Conservation (phyloP, 441 rosid species). For the Pelargonium australe region DNA sequence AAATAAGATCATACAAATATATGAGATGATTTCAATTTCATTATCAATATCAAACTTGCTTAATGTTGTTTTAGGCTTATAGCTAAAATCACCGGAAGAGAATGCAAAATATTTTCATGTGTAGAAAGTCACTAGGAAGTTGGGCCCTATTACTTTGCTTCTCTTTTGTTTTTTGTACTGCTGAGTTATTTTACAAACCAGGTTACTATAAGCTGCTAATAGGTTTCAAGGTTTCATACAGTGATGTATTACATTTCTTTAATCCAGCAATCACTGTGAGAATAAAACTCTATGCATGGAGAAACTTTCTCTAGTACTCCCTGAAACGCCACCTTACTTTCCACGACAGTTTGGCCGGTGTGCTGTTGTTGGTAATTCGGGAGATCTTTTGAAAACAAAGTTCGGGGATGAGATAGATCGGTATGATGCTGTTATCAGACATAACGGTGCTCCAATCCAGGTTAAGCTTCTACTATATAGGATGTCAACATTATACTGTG, state of each 20-base stretch:
- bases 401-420: constrained; percentile 89
- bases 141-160: neutral
- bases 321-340: constrained; percentile 70
- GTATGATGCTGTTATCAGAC: constrained; percentile 77
- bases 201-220: constrained; percentile 1
- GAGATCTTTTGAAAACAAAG: constrained; percentile 83
- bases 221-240: constrained; percentile 3
- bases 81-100: too few species aligned
- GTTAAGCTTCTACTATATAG: constrained; percentile 28
- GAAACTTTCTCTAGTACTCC: constrained; percentile 78
- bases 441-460: constrained; percentile 92
- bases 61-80: too few species aligned
- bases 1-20: neutral
- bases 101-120: neutral
- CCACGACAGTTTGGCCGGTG: constrained; percentile 79
- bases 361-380: constrained; percentile 95
- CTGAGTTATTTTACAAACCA: constrained; percentile 10
- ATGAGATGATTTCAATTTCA: neutral
- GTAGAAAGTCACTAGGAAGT: neutral
- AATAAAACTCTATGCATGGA: constrained; percentile 69
- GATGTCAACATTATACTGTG: constrained; percentile 8
- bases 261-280: constrained; percentile 68
- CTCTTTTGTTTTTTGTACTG: neutral
- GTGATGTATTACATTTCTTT: constrained; percentile 19
- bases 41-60: too few species aligned